Base-by-base conservation (phyloP, 2,329 filamentous ascomycete genomes). In the Aureobasidium zeae region DNA sequence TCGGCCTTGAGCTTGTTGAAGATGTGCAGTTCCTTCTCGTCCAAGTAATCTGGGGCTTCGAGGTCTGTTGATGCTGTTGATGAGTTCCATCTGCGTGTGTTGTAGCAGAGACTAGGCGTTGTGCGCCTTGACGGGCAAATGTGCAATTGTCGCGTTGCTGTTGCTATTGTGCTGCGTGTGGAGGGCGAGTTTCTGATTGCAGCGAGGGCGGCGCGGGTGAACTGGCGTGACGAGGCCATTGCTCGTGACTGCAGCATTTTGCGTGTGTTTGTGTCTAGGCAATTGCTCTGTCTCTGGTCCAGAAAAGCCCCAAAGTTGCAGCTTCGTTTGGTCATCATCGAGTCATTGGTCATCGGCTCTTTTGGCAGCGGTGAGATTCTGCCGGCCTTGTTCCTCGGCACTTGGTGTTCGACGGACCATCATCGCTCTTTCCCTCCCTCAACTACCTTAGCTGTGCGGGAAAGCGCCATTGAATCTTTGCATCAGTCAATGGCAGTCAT, bases 11-110 rank as follows among this genome's bases (percentile, higher is more conserved):
- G 57, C 48, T 67, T 66, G 34, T 67, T 59, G 58, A 72, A 72
- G 28, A 72, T 58, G 49, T 64, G 60, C 42, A 65, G 57, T 51
- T 72, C 69, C 46, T 56, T 57, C 45, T 68, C 65, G 35, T 63
- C 61, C 13, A 72, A 61, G 54, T 68, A 67, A 48, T 70, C 66
- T 20, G 69, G 69, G 16, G 69, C 57, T 52, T 68, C 52, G 16
- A 57, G 50, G 21, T 12, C 5, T 21, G n/a, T 10, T 2, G 43
- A 25, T 13, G 29, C 4, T 19, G 28, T 12, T 25, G 42, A 32
- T 9, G 43, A 45, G 21, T 39, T 45, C 25, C 13, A 22, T 21
- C 43, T 5, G 7, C 29, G 38, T 22, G n/a, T 17, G 11, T n/a
- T 17, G 19, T 11, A 5, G 17, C 12, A 3, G 34, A 26, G 2